phyloP scores from a whole-genome alignment of 768 basidiomycete species.

The Suillus plorans region DNA sequence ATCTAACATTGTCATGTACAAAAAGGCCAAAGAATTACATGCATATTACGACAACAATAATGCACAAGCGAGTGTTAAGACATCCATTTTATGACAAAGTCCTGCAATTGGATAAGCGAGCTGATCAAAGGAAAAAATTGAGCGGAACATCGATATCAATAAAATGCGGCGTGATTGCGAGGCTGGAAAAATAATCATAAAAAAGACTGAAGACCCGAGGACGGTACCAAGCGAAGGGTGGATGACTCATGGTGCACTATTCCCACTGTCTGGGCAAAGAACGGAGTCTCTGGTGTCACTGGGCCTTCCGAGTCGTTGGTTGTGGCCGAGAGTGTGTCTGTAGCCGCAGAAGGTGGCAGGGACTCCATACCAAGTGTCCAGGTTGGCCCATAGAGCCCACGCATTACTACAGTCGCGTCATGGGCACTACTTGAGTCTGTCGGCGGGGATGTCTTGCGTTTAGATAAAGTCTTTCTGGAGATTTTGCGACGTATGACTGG shows the following conservation, averaged over 20 bases:
- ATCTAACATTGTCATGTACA: neutral
- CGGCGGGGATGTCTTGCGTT: neutral
- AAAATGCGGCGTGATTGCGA: neutral
- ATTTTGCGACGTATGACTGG: slow-evolving; percentile 8
- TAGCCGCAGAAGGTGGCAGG: neutral
- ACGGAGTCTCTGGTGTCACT: slow-evolving; percentile 4
- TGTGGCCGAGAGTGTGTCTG: neutral
- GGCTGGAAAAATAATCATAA: neutral
- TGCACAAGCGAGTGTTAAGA: neutral
- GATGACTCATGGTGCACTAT: neutral
- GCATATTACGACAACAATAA: neutral
- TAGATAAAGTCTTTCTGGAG: neutral
- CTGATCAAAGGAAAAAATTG: neutral
- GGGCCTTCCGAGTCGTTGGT: slow-evolving; percentile 6
- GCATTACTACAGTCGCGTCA: slow-evolving; percentile 2
- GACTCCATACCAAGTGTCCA: slow-evolving; percentile 4
- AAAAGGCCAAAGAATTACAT: neutral
- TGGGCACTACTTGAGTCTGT: neutral
- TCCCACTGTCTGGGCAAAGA: neutral
- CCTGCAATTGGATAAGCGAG: neutral
- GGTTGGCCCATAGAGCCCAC: slow-evolving; percentile 5
- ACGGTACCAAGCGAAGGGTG: slow-evolving; percentile 4
- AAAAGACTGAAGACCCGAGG: slow-evolving; percentile 1
- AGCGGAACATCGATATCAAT: neutral
- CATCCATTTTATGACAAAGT: neutral